Conservation (phyloP, 768 basidiomycete genomes). For the Agaricus bisporus region DNA sequence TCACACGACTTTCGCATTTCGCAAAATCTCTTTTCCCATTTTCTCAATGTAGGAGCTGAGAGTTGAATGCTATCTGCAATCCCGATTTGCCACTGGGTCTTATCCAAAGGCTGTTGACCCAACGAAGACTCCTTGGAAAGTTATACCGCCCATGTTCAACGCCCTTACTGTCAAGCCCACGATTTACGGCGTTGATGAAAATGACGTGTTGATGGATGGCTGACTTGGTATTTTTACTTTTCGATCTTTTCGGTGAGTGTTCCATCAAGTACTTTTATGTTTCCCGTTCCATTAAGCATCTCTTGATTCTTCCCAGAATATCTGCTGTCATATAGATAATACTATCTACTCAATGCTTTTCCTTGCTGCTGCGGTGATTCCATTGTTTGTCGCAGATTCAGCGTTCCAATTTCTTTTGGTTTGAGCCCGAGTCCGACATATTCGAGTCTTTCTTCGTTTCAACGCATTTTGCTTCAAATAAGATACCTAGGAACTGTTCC, state of each 20-base stretch:
- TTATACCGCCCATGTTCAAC: conserved; percentile 22
- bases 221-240: not conserved
- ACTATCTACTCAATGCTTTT: no score
- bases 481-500: no score
- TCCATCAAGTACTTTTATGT: not conserved
- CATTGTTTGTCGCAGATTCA: no score
- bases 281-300: no score
- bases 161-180: conserved; percentile 9
- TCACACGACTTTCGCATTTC: conserved; percentile 1
- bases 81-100: conserved; percentile 18
- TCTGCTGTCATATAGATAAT: no score
- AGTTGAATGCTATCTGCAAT: conserved; percentile 24
- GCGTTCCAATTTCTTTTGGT: no score
- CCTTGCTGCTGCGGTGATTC: no score
- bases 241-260: not conserved
- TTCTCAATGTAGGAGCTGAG: conserved; percentile 21
- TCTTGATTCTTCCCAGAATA: no score
- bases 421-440: no score
- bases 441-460: no score
- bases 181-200: not conserved
- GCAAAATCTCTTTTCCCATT: not conserved
- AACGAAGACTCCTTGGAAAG: conserved; percentile 15
- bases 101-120: conserved; percentile 18
- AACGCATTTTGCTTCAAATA: no score
- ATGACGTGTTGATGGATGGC: not conserved